Base-by-base conservation (phyloP, 2,329 filamentous ascomycete species). In the Chaetomium globosum region DNA sequence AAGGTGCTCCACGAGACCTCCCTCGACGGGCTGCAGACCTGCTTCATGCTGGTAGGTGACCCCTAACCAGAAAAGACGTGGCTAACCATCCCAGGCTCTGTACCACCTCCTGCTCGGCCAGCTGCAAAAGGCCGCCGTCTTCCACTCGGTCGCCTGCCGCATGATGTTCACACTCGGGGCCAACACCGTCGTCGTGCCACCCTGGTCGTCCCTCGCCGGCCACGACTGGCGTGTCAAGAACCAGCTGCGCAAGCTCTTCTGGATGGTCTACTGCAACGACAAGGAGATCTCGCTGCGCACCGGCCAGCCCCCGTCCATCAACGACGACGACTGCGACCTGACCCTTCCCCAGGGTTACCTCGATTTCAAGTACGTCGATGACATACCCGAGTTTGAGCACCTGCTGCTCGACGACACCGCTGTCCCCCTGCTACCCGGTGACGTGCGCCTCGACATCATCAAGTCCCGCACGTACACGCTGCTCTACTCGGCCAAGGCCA, bases 271-370 rank as follows among this genome's bases (percentile, higher is more conserved):
- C 64, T 77, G 76, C 1, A 73, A 84, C 10, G 84, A 87, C 68
- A 86, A 85, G 65, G 84, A 86, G n/a, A 76, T 85, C 13, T 76
- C 82, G 0, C 74, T 87, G 0, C 79, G 84, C 3, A 83, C 80
- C 0, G 82, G 83, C 0, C 82, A 84, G 56, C 83, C 83, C 0
- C 83, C 83, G 1, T 73, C 77, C 0, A 80, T 85, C 23, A 72
- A 75, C 3, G 82, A 85, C 59, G 80, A 82, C 19, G 80, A 83
- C 61, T 85, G 83, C 67, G 82, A 85, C 68, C 74, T 85, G 16
- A 80, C 80, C 0, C 73, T 85, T 2, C 82, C 83, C 0, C 73
- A 76, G 0, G 73, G 73, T 2, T 80, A 80, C 67, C 71, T 75
- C 8, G 77, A 79, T 2, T 60, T 73, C 2, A 68, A 74, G 2